Base-by-base conservation (phyloP, 139 green algal genomes). In the Micromonas commoda region DNA sequence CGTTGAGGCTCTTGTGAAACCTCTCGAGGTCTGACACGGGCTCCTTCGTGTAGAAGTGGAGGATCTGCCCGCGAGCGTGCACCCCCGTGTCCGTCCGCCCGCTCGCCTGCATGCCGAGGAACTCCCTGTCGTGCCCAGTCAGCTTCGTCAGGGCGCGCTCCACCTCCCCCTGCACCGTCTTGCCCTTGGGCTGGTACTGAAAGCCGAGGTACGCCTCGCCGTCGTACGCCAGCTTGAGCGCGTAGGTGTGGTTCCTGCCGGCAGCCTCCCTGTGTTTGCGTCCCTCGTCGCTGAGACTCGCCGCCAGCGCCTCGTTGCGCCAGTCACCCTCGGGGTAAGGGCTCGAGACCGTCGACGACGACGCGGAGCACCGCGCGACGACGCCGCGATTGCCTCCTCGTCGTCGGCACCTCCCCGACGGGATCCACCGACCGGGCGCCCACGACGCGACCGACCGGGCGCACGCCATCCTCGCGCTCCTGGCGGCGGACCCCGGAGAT, bases 31-130 rank as follows among this genome's bases (percentile, higher is more conserved):
- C 68, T 26, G 60, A 67, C 1, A 82, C 64, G 6, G 52, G 66
- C 6, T 69, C 68, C 35, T 85, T 73, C 28, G 72, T 79, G 63
- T 64, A 77, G 61, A 91, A 90, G 79, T 91, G 86, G 9, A 78
- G 21, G 21, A 88, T 83, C 90, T 96, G 91, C 1, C 88, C 91
- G 13, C 75, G 23, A 0, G 91, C 91, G 61, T 96, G 91, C 73
- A 96, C 91, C 19, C 91, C 91, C 28, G 87, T 74, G 73, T 96
- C 91, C 0, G 91, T 96, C 9, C 91, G 82, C 19, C 91, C 89
- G 1, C 88, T 88, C 4, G 83, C 89, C 28, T 83, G 71, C 69
- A 96, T 79, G 4, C 80, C 63, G 6, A 92, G 77, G 23, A 28
- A 57, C n/a, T 81, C 64, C 19, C 72, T 61, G 60, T 79, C 64